These are phyloP conservation scores for Cytidiella melzeri DNA, from an alignment of 768 basidiomycete species.

Conservation along the genomic window DNA sequence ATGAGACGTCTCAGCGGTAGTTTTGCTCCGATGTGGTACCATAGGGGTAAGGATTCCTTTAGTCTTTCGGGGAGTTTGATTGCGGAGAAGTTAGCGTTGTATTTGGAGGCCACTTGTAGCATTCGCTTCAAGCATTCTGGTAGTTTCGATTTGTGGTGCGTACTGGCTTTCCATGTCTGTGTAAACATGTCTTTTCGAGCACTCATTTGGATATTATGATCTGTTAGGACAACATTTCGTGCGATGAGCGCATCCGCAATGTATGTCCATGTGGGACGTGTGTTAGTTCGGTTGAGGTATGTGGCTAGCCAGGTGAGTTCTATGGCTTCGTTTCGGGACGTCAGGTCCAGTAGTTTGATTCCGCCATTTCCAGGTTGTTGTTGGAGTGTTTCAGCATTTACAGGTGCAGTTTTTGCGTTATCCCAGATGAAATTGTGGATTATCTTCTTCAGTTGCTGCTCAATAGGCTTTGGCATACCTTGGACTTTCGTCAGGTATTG, in stretches of 20 bases:
- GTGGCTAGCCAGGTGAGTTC: slow-evolving; percentile 2
- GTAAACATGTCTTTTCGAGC: not conserved
- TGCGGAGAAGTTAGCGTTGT: not conserved
- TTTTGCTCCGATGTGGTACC: slow-evolving; percentile 4
- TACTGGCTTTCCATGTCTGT: slow-evolving; percentile 1
- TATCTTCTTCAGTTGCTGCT: not conserved
- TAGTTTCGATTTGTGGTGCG: not conserved
- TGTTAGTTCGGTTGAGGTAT: not conserved
- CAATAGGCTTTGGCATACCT: slow-evolving; percentile 19
- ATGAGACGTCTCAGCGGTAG: not conserved
- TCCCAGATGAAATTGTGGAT: slow-evolving; percentile 7
- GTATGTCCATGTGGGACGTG: not conserved
- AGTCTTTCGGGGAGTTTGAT: not conserved
- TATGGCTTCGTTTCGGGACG: slow-evolving; percentile 4
- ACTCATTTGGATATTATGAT: not conserved
- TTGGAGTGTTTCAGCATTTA: not conserved
- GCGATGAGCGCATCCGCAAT: not conserved
- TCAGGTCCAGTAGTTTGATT: not conserved
- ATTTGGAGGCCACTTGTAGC: not conserved
- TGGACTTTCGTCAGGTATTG: slow-evolving; percentile 23
- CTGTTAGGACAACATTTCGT: not conserved
- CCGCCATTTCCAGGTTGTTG: slow-evolving; percentile 3
- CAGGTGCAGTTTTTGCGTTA: not conserved
- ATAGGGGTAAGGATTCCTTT: not conserved
- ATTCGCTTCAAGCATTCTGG: not conserved